Conservation (phyloP, 2,329 filamentous ascomycete species). For the Aspergillus tanneri region DNA sequence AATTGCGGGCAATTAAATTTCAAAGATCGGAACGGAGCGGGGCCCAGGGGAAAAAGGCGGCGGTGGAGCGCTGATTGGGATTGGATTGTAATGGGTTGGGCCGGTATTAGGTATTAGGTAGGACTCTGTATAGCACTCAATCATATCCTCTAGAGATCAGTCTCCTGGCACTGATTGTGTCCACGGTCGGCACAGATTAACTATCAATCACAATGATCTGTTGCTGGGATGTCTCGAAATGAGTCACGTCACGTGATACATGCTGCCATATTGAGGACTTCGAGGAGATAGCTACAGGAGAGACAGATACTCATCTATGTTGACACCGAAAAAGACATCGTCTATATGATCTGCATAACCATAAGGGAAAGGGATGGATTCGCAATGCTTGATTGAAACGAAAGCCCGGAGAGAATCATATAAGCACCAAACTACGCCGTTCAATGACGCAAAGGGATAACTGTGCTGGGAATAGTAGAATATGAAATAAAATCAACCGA, state of each 20-base stretch:
- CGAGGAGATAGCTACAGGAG: too few species aligned
- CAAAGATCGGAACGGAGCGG: slow-evolving; percentile 36
- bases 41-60: slow-evolving; percentile 26
- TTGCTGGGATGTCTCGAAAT: background rate
- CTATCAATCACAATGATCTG: too few species aligned
- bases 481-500: slow-evolving; percentile 11
- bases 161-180: too few species aligned
- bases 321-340: background rate
- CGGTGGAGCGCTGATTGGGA: slow-evolving; percentile 29
- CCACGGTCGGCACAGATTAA: too few species aligned
- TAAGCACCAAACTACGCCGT: slow-evolving; percentile 24
- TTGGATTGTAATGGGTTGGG: too few species aligned
- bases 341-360: slow-evolving; percentile 7
- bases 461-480: slow-evolving; percentile 11
- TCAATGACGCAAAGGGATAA: slow-evolving; percentile 22
- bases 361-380: background rate
- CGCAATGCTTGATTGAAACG: slow-evolving; percentile 10
- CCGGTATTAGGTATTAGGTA: too few species aligned
- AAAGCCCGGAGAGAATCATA: slow-evolving; percentile 16
- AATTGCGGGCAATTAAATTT: slow-evolving; percentile 43
- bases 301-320: background rate
- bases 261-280: too few species aligned
- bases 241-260: slow-evolving; percentile 15
- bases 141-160: too few species aligned
- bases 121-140: too few species aligned